Evolutionary conservation across 257 asterid species (phyloP).

Genomic region (Scutellaria barbata): DNA sequence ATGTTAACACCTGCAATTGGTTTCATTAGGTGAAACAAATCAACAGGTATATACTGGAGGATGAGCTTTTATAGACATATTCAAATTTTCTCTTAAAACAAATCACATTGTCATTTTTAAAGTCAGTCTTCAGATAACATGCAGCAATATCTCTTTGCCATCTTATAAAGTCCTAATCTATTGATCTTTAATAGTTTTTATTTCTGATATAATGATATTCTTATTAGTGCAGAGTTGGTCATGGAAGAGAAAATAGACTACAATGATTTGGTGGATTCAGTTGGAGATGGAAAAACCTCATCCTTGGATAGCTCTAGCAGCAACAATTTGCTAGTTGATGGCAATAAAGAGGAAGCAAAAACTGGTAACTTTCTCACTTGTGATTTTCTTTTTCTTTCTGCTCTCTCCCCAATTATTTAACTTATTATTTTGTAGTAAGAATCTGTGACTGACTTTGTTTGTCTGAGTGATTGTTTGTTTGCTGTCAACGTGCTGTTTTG

Average conservation of each 20-base stretch:
- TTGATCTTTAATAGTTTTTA: slow-evolving; percentile 20
- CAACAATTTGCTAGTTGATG: slow-evolving; percentile 32
- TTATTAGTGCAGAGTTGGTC: slow-evolving; percentile 82
- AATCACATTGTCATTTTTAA: not conserved
- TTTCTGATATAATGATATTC: slow-evolving; percentile 34
- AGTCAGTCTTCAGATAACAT: slow-evolving; percentile 1
- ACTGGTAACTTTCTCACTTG: slow-evolving; percentile 45
- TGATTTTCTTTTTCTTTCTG: slow-evolving; percentile 5
- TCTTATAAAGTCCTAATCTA: slow-evolving; percentile 11
- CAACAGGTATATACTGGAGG: not conserved
- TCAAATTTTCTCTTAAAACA: slow-evolving; percentile 11
- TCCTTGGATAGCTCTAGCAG: slow-evolving; percentile 44
- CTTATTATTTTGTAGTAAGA: not conserved
- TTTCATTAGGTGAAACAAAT: not conserved
- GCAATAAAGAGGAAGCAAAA: slow-evolving; percentile 44
- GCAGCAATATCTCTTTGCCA: not conserved
- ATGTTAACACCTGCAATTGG: slow-evolving; percentile 13
- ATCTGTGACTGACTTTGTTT: not conserved
- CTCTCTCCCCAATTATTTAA: not conserved
- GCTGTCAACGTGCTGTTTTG: not conserved
- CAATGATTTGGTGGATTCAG: slow-evolving; percentile 76
- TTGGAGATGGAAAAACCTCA: slow-evolving; percentile 48
- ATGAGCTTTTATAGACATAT: not conserved
- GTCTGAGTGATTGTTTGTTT: not conserved
- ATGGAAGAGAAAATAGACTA: slow-evolving; percentile 78